A percentile compares a stretch with the other conserved stretches of the same genome.
phyloP scores from a whole-genome alignment of 2,329 filamentous ascomycete species.

The Diaporthe eres region DNA sequence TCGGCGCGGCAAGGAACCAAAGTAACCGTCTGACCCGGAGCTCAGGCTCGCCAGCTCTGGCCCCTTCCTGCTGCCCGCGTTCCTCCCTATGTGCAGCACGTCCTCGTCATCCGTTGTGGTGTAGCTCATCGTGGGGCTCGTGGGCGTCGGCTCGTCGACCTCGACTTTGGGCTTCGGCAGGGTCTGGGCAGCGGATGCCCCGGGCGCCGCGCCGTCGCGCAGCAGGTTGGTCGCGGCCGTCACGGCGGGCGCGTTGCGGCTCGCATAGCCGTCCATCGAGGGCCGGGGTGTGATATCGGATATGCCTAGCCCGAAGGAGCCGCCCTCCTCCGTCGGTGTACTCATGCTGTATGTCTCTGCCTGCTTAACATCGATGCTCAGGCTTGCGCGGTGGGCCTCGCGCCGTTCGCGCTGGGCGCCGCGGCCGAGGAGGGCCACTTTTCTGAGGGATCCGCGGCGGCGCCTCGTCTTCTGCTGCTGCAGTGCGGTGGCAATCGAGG shows the following conservation, averaged over 20 bases:
- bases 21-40: conserved; percentile 76
- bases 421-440: conserved; percentile 86
- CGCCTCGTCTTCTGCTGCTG: conserved; percentile 71
- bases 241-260: conserved; percentile 47
- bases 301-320: conserved; percentile 62
- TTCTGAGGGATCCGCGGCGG: conserved; percentile 87
- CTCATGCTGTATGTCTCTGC: conserved; percentile 42
- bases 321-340: conserved; percentile 43
- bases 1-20: conserved; percentile 61
- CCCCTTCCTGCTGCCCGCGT: conserved; percentile 57
- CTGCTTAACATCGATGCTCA: conserved; percentile 59
- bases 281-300: conserved; percentile 61
- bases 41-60: conserved; percentile 60
- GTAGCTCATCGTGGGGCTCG: conserved; percentile 71
- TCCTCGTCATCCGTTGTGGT: conserved; percentile 91
- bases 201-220: conserved; percentile 37
- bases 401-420: conserved; percentile 74
- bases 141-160: conserved; percentile 49
- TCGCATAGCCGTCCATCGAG: conserved; percentile 62
- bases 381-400: conserved; percentile 59
- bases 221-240: conserved; percentile 39
- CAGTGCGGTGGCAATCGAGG: conserved; percentile 57
- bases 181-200: background rate
- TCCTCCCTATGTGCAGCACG: conserved; percentile 73
- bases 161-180: conserved; percentile 38